These are phyloP conservation scores for Arthrocladium fulminans DNA, from an alignment of 2,329 filamentous ascomycete species.

Conservation along the genomic window DNA sequence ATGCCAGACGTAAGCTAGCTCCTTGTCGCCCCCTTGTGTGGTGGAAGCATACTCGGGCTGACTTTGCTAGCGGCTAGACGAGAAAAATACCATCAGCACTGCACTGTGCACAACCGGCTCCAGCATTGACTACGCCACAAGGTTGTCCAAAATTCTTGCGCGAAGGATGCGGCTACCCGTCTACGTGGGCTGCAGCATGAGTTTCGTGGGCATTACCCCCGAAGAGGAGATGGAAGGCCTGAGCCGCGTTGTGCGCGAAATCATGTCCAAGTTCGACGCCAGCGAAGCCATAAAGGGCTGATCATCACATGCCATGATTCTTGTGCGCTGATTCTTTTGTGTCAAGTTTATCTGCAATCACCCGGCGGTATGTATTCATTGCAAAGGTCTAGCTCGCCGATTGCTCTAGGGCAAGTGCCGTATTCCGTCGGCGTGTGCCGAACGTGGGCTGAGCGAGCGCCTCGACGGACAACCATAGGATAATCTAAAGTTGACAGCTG, in stretches of 20 bases:
- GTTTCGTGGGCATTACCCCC: constrained; percentile 67
- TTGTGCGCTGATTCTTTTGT: not conserved
- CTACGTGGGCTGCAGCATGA: constrained; percentile 87
- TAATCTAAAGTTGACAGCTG: too few relatives aligned
- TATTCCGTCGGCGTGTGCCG: too few relatives aligned
- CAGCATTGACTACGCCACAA: constrained; percentile 76
- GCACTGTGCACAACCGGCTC: constrained; percentile 66
- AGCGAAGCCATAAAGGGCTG: not conserved
- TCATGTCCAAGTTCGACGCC: constrained; percentile 27
- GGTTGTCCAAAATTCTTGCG: constrained; percentile 76
- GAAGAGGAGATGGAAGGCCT: constrained; percentile 95
- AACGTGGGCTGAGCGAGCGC: too few relatives aligned
- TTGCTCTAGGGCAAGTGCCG: too few relatives aligned
- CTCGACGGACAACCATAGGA: too few relatives aligned
- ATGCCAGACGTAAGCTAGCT: constrained; percentile 66
- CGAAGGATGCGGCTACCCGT: constrained; percentile 62
- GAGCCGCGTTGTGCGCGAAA: constrained; percentile 61
- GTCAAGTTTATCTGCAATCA: too few relatives aligned
- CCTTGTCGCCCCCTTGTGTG: not conserved
- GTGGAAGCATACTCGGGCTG: not conserved
- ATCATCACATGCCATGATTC: not conserved
- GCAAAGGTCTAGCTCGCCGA: too few relatives aligned
- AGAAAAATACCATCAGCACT: constrained; percentile 52
- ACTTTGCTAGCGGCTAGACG: constrained; percentile 31
- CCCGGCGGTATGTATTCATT: too few relatives aligned